These are phyloP conservation scores for Malus hybrid DNA, from an alignment of 331 rosid genomes.

Conservation along the genomic window DNA sequence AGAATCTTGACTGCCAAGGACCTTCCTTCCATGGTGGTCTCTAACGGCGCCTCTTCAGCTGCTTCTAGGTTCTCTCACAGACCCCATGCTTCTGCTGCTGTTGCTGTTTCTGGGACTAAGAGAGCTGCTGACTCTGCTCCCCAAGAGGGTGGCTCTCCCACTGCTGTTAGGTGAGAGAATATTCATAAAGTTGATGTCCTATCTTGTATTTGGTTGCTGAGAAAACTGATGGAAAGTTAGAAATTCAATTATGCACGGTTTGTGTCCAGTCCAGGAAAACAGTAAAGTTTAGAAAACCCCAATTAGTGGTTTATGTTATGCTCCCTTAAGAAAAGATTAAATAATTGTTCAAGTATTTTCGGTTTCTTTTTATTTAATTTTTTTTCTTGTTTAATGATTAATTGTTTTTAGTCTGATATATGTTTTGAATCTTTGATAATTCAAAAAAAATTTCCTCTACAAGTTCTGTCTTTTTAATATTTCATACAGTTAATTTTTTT, in stretches of 20 bases:
- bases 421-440: too few species aligned
- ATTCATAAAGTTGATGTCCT: background rate
- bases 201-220: background rate
- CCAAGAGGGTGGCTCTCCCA: slow-evolving; percentile 48
- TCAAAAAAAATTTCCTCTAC: background rate
- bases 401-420: background rate
- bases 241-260: background rate
- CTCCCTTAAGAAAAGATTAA: background rate
- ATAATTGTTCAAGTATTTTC: background rate
- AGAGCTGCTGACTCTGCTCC: slow-evolving; percentile 61
- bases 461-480: background rate
- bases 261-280: background rate
- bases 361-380: background rate
- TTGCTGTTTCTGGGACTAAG: slow-evolving; percentile 53
- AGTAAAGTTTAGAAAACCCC: background rate
- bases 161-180: slow-evolving; percentile 41
- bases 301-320: background rate
- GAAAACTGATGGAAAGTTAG: background rate
- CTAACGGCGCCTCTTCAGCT: slow-evolving; percentile 22
- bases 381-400: background rate
- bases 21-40: slow-evolving; percentile 38
- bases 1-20: slow-evolving; percentile 63
- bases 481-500: background rate
- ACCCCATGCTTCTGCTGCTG: slow-evolving; percentile 12
- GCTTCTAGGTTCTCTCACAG: slow-evolving; percentile 39